Conservation (phyloP, 2,329 filamentous ascomycete genomes). For the Fusarium vanettenii region DNA sequence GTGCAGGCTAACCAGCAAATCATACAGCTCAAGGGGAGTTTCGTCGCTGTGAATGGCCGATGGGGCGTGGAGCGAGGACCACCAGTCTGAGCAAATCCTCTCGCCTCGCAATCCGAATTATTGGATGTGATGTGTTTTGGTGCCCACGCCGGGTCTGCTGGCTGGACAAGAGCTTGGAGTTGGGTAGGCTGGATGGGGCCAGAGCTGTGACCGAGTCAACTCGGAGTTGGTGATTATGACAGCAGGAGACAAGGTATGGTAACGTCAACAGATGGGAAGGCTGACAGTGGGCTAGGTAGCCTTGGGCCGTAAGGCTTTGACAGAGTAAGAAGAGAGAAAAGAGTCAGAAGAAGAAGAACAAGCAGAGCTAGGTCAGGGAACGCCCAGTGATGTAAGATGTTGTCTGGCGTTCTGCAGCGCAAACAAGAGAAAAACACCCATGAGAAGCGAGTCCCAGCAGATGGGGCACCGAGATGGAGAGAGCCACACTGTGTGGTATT, state of each 20-base stretch:
- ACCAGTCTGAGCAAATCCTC: slow-evolving; percentile 34
- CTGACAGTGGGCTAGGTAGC: slow-evolving; percentile 25
- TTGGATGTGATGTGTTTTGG: slow-evolving; percentile 34
- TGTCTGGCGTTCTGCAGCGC: slow-evolving; percentile 29
- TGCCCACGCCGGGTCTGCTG: slow-evolving; percentile 26
- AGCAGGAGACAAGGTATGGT: slow-evolving; percentile 15
- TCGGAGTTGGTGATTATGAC: slow-evolving; percentile 17
- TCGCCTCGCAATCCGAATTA: slow-evolving; percentile 38
- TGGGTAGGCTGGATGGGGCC: slow-evolving; percentile 18
- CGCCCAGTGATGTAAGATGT: slow-evolving; percentile 42
- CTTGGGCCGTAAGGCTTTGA: slow-evolving; percentile 26
- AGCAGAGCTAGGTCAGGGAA: slow-evolving; percentile 26
- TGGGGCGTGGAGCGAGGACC: slow-evolving; percentile 34
- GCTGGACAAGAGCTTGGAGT: slow-evolving; percentile 20
- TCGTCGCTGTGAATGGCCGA: slow-evolving; percentile 41
- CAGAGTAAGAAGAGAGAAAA: slow-evolving; percentile 27
- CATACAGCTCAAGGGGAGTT: slow-evolving; percentile 32
- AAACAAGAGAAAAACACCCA: slow-evolving; percentile 39
- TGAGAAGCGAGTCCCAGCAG: slow-evolving; percentile 34
- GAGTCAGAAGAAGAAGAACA: slow-evolving; percentile 33
- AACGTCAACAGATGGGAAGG: slow-evolving; percentile 15
- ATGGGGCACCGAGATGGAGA: slow-evolving; percentile 36
- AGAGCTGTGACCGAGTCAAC: slow-evolving; percentile 17
- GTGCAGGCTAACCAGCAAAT: slow-evolving; percentile 41
- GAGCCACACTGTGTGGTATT: slow-evolving; percentile 42